Evolutionary conservation across 495 filamentous ascomycete genomes (phyloP), one percentile per base, ranked within the genome.

Genomic region (Podospora bellae-mahoneyi): DNA sequence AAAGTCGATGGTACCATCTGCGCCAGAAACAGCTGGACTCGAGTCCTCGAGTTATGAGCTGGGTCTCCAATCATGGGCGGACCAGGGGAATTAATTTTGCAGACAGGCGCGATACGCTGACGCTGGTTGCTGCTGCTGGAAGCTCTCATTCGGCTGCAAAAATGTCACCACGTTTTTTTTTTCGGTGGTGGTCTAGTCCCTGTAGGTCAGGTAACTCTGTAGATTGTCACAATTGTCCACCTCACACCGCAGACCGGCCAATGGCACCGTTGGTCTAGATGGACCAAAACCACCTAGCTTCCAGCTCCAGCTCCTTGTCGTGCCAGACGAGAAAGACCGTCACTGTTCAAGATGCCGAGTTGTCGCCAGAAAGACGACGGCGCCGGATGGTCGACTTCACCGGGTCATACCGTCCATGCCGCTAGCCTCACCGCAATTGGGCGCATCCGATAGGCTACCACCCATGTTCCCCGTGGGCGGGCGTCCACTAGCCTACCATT

Each of bases 381-480:
- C 63, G 62, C 39, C 39, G 32, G 62, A 72, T 73, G 66, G 68
- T 67, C 65, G 66, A 66, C 62, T 68, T 75, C 64, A 69, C 71
- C 71, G 71, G 71, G 58, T 66, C 55, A 69, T 75, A 73, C 68
- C 76, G 58, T 66, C 44, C 67, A 23, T 75, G 74, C 68, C 76
- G 73, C 72, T 69, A 71, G 73, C 74, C 76, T 78, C 74, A 75
- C 74, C 69, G 73, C 64, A 65, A 72, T 66, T 69, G 65, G 54
- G 60, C 5, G 15, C 61, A 70, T 72, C 76, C 73, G 76, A 78
- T 76, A 76, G 74, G 75, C 65, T 62, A 16, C 60, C 23, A 54
- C 5, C 69, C 69, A 59, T 64, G 70, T 71, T 72, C 55, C 55
- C 55, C 55, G 23, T 59, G 67, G 56, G 70, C 64, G 68, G 44